These are phyloP conservation scores for Hypholoma fasciculare DNA, from an alignment of 768 basidiomycete species.

Conservation along the genomic window DNA sequence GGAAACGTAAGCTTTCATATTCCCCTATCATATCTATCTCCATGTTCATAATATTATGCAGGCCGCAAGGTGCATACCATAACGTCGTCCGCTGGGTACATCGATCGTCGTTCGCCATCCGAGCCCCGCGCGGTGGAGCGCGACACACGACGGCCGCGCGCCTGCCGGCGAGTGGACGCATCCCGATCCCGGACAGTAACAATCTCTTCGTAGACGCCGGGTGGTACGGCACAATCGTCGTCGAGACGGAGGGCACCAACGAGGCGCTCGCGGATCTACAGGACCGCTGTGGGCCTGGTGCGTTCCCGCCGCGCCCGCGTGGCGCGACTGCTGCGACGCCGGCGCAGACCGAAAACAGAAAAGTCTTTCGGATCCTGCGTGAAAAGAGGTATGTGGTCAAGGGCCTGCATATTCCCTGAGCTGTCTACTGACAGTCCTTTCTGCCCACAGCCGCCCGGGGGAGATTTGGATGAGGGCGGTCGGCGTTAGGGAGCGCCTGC, in stretches of 20 bases:
- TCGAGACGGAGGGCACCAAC: slow-evolving; percentile 88
- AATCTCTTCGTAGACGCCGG: slow-evolving; percentile 68
- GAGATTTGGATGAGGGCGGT: slow-evolving; percentile 74
- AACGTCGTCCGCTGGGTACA: slow-evolving; percentile 87
- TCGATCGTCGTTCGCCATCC: slow-evolving; percentile 73
- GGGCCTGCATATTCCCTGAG: slow-evolving; percentile 25
- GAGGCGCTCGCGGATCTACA: slow-evolving; percentile 81
- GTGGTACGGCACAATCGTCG: slow-evolving; percentile 82
- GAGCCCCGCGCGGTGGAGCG: slow-evolving; percentile 39
- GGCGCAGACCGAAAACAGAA: slow-evolving; percentile 31
- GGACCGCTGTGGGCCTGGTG: slow-evolving; percentile 65
- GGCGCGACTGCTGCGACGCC: slow-evolving; percentile 43
- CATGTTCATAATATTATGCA: slow-evolving; percentile 26
- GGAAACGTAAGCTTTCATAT: slow-evolving; percentile 64
- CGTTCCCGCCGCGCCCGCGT: slow-evolving; percentile 60
- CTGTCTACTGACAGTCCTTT: neutral
- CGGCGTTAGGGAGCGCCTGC: slow-evolving; percentile 39
- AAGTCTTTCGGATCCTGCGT: slow-evolving; percentile 67
- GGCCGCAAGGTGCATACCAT: slow-evolving; percentile 77
- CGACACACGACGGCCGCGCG: slow-evolving; percentile 26
- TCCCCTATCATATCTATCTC: neutral
- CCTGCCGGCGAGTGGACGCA: slow-evolving; percentile 26
- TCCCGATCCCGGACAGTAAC: slow-evolving; percentile 56
- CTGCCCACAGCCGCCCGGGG: slow-evolving; percentile 33
- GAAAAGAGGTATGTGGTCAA: slow-evolving; percentile 58